Conservation (phyloP, 805 yeast species). For the Clavispora santaluciae region DNA sequence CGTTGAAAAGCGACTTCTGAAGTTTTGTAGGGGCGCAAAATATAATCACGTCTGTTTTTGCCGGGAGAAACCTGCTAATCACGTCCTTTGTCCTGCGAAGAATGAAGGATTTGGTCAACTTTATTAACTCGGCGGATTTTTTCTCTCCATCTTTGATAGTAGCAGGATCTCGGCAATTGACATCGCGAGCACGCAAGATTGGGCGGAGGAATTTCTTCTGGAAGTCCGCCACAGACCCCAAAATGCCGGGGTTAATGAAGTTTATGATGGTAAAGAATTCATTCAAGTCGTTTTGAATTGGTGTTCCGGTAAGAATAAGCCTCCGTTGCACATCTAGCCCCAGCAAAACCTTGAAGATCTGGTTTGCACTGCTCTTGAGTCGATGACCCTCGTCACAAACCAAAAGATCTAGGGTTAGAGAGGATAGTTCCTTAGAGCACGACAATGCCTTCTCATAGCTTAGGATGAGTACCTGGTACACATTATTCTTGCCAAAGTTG, state of each 20-base stretch:
- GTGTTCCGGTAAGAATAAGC: conserved; percentile 80
- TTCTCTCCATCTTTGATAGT: conserved; percentile 54
- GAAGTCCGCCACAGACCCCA: conserved; percentile 58
- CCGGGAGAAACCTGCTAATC: conserved; percentile 57
- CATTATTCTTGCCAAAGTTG: conserved; percentile 60
- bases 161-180: conserved; percentile 47
- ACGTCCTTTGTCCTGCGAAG: conserved; percentile 66
- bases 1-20: conserved; percentile 54
- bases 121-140: conserved; percentile 58
- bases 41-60: conserved; percentile 68
- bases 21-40: conserved; percentile 70
- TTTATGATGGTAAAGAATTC: conserved; percentile 81
- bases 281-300: conserved; percentile 84
- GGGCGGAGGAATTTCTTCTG: conserved; percentile 65
- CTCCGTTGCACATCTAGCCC: conserved; percentile 50
- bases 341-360: conserved; percentile 61
- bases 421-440: conserved; percentile 45
- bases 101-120: conserved; percentile 60
- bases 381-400: conserved; percentile 97
- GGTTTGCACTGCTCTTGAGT: conserved; percentile 69
- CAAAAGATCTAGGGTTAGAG: conserved; percentile 56
- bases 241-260: conserved; percentile 77
- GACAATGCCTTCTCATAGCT: conserved; percentile 80
- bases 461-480: conserved; percentile 76
- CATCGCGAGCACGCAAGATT: conserved; percentile 63